phyloP scores from a whole-genome alignment of 2,329 filamentous ascomycete species.

The Trichophaea hybrida region DNA sequence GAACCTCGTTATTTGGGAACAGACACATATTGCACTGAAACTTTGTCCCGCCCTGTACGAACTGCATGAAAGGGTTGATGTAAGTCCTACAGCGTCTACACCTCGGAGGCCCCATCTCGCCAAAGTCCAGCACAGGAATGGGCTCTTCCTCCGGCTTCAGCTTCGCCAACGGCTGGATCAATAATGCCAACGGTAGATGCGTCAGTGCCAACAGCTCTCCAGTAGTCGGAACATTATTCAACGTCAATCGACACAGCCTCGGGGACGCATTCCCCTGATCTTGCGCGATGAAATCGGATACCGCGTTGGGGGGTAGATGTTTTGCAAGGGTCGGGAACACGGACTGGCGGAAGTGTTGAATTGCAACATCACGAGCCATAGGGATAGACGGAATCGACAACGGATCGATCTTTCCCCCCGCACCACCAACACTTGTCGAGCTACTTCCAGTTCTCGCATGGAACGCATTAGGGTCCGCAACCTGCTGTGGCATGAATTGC shows the following conservation, averaged over 20 bases:
- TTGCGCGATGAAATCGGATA: constrained; percentile 78
- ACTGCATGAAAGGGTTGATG: constrained; percentile 99
- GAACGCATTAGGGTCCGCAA: constrained; percentile 36
- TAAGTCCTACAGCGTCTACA: constrained; percentile 89
- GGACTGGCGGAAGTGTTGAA: constrained; percentile 72
- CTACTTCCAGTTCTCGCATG: constrained; percentile 33
- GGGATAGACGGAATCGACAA: constrained; percentile 91
- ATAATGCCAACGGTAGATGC: constrained; percentile 68
- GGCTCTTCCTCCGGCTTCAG: constrained; percentile 72
- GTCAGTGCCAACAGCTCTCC: constrained; percentile 67
- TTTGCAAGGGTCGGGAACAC: constrained; percentile 93
- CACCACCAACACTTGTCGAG: constrained; percentile 44
- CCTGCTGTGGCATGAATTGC: constrained; percentile 37
- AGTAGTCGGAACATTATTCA: constrained; percentile 83
- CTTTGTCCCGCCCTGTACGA: constrained; percentile 83
- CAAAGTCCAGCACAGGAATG: constrained; percentile 89
- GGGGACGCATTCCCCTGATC: constrained; percentile 96
- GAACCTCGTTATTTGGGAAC: constrained; percentile 78
- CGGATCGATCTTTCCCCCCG: constrained; percentile 62
- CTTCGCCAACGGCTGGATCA: constrained; percentile 75
- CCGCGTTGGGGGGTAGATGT: constrained; percentile 76
- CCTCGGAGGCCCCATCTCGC: constrained; percentile 73
- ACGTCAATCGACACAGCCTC: constrained; percentile 76
- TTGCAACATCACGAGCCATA: constrained; percentile 63
- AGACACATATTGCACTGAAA: constrained; percentile 97